Base-by-base conservation (phyloP, 1,139 yeast genomes). In the Hansenula lynferdii region DNA sequence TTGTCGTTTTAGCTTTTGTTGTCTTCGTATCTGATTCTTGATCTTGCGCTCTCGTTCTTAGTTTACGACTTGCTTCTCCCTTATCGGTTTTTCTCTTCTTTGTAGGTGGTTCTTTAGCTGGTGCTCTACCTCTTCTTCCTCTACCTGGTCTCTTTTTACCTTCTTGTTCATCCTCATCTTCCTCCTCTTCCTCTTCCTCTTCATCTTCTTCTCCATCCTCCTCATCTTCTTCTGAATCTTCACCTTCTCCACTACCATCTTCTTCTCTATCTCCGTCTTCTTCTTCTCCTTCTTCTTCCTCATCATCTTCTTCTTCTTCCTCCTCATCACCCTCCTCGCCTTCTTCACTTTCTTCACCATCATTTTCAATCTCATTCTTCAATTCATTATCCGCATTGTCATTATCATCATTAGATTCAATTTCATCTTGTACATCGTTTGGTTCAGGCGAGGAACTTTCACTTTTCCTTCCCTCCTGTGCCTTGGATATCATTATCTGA, bases 401-500 rank as follows among this genome's bases (percentile, higher is more conserved):
- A 21, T 40, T 38, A 10, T 21, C 36, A 14, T 19, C 19, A 12
- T 15, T n/a, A n/a, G n/a, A n/a, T n/a, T n/a, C 21, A 9, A 25
- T 31, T n/a, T 31, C 40, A 27, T 31, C 34, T 19, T 42, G 47
- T 12, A 42, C 49, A 12, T 38, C 48, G 22, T 40, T 42, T n/a
- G 31, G 28, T 18, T 34, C 32, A 6, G 41, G 31, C 6, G 19
- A 11, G 6, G 34, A 16, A 7, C 15, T 18, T 14, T 16, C 23
- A 15, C 32, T 38, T 26, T 9, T 28, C 5, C 28, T 8, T 14
- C 35, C 47, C 8, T 46, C 61, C 31, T 48, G 51, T 0, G 75
- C 73, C 40, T 62, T 68, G 16, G 56, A 60, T 18, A 65, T 44
- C 39, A 70, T 66, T 28, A 68, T 38, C 21, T 62, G 64, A 9